Base-by-base conservation (phyloP, 306 rosid genomes). In the Gastrolobium villosum region DNA sequence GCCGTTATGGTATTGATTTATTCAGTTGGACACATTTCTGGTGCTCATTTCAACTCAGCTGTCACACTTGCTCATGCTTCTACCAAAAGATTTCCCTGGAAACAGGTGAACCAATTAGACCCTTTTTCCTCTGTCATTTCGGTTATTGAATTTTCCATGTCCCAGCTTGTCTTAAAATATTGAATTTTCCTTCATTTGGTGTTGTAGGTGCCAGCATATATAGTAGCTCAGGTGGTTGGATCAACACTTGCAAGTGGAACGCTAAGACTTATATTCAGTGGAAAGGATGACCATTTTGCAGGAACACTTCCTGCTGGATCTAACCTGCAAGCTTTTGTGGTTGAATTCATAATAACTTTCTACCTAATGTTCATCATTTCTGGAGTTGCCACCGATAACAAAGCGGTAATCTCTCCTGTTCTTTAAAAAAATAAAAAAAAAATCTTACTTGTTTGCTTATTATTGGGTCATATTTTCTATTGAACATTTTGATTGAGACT, bases 41-140 rank as follows among this genome's bases (percentile, higher is more conserved):
- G 97, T 46, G 97, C 97, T 52, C 97, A 94, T 84, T 94, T 94
- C 48, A 92, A 92, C 35, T 97, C 97, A 1, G 93, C 99, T 0
- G 92, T 94, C 75, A 95, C 98, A 30, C 52, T 92, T 55, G 98
- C 98, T 49, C 90, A 84, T 69, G 94, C 99, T 40, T 50, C 87
- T 10, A 82, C 88, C 69, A 84, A 46, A 14, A 87, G 87, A 55
- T 92, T 92, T 71, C 91, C 97, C 4, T 74, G 79, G 72, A 89
- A 81, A 49, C 91, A 92, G 91, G 95, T 90, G 5, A 5, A 80
- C 14, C 78, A n/a, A n/a, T n/a, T n/a, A n/a, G n/a, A n/a, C n/a
- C n/a, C n/a, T n/a, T n/a, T n/a, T n/a, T n/a, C n/a, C n/a, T n/a
- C n/a, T n/a, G n/a, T n/a, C n/a, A n/a, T n/a, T n/a, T n/a, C n/a